phyloP scores from a whole-genome alignment of 108 stramenopile genomes.

The Skeletonema menzelii region DNA sequence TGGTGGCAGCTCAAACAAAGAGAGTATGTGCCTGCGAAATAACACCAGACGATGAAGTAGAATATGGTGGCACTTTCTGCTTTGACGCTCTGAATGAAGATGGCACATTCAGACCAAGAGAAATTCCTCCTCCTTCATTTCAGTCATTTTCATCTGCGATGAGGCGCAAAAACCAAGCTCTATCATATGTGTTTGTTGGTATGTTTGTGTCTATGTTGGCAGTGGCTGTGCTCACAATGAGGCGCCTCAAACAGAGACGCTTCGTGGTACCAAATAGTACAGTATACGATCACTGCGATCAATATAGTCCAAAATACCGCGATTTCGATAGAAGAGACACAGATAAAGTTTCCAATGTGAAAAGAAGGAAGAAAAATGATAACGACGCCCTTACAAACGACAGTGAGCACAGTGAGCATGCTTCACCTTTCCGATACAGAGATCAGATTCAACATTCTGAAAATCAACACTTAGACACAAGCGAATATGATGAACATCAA shows the following conservation, averaged over 20 bases:
- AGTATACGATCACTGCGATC: not conserved
- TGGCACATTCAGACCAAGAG: not conserved
- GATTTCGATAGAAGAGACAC: not conserved
- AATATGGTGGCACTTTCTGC: not conserved
- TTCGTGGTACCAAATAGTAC: not conserved
- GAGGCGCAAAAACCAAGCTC: not conserved
- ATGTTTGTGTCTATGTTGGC: not conserved
- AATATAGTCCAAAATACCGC: not conserved
- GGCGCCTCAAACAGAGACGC: not conserved
- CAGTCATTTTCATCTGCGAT: not conserved
- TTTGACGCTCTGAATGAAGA: conserved; percentile 8
- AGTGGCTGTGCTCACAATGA: not conserved
- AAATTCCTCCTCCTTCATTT: not conserved
- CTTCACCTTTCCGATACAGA: not conserved
- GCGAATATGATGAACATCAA: not conserved
- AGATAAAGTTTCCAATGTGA: not conserved
- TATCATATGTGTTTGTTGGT: not conserved
- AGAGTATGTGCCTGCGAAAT: not conserved
- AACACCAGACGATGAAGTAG: not conserved
- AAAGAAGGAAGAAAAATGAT: not conserved
- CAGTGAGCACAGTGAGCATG: not conserved
- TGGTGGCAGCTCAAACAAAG: not conserved
- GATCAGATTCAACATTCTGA: not conserved
- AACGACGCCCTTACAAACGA: not conserved
- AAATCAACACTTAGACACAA: not conserved